Evolutionary conservation across 768 basidiomycete genomes (phyloP).

Genomic region (Boletus tomentosulus): DNA sequence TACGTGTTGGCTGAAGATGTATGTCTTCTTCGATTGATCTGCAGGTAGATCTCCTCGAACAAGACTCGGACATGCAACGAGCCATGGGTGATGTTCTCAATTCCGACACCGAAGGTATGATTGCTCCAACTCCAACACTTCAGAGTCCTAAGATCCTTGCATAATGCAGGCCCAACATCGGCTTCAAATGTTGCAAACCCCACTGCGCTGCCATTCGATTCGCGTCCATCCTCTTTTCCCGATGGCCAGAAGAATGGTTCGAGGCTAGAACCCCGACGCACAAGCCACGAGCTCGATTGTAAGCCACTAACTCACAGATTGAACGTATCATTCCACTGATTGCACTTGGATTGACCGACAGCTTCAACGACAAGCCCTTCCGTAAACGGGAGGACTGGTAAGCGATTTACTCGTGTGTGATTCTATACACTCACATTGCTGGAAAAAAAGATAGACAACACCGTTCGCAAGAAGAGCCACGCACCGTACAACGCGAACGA

Average conservation of each 20-base stretch:
- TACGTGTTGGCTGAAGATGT: constrained; percentile 28
- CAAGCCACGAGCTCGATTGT: constrained; percentile 17
- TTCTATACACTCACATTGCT: not conserved
- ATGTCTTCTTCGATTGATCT: not conserved
- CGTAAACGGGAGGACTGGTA: constrained; percentile 12
- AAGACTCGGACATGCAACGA: constrained; percentile 70
- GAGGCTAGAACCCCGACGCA: constrained; percentile 5
- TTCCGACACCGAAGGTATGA: constrained; percentile 41
- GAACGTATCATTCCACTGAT: not conserved
- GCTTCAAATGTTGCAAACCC: constrained; percentile 4
- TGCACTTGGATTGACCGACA: constrained; percentile 9
- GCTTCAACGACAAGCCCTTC: constrained; percentile 29
- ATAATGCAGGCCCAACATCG: constrained; percentile 13
- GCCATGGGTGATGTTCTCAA: constrained; percentile 54
- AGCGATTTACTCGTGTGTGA: constrained; percentile 15
- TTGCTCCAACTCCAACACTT: not conserved
- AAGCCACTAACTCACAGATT: not conserved
- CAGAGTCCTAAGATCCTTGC: not conserved
- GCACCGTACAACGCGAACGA: constrained; percentile 41
- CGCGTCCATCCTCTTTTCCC: constrained; percentile 15
- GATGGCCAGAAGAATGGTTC: not conserved
- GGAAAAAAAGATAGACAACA: constrained; percentile 26
- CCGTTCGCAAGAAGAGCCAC: constrained; percentile 29
- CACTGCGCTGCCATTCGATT: constrained; percentile 2
- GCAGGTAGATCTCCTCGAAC: constrained; percentile 56